These are phyloP conservation scores for Phoenix dactylifera DNA, from an alignment of 176 grass and related monocot genomes.

Conservation along the genomic window DNA sequence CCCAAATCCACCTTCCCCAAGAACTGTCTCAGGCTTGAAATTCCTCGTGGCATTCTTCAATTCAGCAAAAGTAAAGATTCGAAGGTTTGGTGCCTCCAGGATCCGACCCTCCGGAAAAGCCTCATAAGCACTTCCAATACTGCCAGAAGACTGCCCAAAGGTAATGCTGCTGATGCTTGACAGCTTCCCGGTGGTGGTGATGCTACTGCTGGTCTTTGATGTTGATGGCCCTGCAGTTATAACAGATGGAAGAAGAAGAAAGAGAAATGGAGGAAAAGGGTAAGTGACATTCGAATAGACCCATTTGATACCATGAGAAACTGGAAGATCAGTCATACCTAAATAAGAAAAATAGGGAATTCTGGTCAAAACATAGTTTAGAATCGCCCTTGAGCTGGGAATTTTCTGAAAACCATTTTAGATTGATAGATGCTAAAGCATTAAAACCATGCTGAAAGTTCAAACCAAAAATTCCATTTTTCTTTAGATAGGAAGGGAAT, in stretches of 20 bases:
- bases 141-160: conserved; percentile 3
- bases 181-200: conserved; percentile 2
- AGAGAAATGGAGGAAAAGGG: too few relatives aligned
- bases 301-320: not conserved
- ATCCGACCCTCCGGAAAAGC: conserved; percentile 9
- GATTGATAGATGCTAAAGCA: too few relatives aligned
- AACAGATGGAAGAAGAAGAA: not conserved
- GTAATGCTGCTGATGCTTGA: conserved; percentile 4
- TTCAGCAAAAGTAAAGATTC: conserved; percentile 16
- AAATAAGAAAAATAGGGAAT: too few relatives aligned
- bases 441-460: too few relatives aligned
- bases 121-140: not conserved
- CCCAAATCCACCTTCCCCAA: conserved; percentile 21
- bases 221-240: not conserved
- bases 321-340: too few relatives aligned
- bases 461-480: too few relatives aligned
- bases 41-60: conserved; percentile 14
- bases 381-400: too few relatives aligned
- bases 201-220: conserved; percentile 5
- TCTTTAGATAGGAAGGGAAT: too few relatives aligned
- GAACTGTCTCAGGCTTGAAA: conserved; percentile 11
- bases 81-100: conserved; percentile 12
- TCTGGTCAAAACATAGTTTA: too few relatives aligned
- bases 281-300: not conserved
- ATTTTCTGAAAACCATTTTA: too few relatives aligned